Evolutionary conservation across 768 basidiomycete species (phyloP), one percentile per base, ranked within the genome.

Genomic region (Galerina sulciceps): DNA sequence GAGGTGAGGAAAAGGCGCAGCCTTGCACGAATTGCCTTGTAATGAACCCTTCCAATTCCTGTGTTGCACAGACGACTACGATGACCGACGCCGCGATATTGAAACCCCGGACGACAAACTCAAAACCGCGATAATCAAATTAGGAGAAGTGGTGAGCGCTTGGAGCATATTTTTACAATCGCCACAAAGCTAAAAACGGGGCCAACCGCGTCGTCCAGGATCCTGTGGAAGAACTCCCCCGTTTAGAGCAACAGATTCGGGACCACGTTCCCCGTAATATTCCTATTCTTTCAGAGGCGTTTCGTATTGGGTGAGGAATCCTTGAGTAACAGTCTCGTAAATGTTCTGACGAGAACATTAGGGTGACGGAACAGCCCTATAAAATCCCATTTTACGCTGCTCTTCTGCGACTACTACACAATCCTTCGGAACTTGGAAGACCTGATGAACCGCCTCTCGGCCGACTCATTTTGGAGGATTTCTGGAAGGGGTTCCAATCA

Each of bases 321-420:
- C 44, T 17, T 1, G 38, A n/a, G 26, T 54, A 6, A 38, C 51
- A 26, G 18, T 50, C 49, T 57, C 51, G 17, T 37, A 23, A 72
- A 46, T 17, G 23, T 42, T 62, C 48, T 61, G 22, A 63, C 55
- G 17, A 10, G 36, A n/a, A 40, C 8, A 31, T 4, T 68, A 94
- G 93, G 49, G 86, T 93, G 52, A 93, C 90, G 0, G 93, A 98
- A 74, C 91, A 97, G 66, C 95, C 96, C 0, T 95, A 87, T 79
- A 99, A 99, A 79, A 90, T 93, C 36, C 90, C 94, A 0, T 91
- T 87, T 69, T 95, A 94, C 73, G 93, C 93, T 11, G 85, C 91
- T 10, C 75, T 98, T 15, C 80, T 97, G 47, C 82, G 88, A 18
- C 74, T 87, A 38, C 77, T 98, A 38, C 82, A 86, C 65, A 82